phyloP scores from a whole-genome alignment of 2,329 filamentous ascomycete genomes.

The Colletotrichum cuscutae region DNA sequence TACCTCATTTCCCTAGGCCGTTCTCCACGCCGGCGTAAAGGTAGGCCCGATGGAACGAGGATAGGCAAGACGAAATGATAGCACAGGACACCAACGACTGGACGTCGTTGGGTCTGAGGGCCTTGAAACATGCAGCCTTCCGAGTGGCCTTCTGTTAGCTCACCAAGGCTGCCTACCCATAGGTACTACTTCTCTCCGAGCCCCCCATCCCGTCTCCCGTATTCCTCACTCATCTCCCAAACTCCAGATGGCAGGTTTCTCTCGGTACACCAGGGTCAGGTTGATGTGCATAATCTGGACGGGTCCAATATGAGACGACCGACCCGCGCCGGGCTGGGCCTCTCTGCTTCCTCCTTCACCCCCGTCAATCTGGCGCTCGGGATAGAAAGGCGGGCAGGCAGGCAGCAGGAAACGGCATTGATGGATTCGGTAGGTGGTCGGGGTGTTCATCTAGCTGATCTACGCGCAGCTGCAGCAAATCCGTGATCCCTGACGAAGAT shows the following conservation, averaged over 20 bases:
- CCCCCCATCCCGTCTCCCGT: neutral
- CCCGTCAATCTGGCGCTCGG: neutral
- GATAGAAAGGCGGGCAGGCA: too few relatives aligned
- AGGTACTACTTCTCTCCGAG: too few relatives aligned
- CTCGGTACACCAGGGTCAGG: neutral
- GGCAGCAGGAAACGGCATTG: neutral
- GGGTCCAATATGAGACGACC: conserved; percentile 5
- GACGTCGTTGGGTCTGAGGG: neutral
- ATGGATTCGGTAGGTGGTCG: neutral
- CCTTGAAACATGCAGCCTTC: conserved; percentile 20
- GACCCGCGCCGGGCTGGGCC: neutral
- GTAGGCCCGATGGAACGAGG: neutral
- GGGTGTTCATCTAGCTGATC: neutral
- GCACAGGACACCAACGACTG: neutral
- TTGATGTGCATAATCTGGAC: conserved; percentile 5
- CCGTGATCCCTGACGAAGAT: conserved; percentile 26
- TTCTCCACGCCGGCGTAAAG: neutral
- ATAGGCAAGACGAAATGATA: neutral
- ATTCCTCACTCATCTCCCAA: neutral
- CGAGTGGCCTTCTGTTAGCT: neutral
- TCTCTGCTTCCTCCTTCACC: neutral
- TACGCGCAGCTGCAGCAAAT: neutral
- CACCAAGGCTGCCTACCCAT: too few relatives aligned
- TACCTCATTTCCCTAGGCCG: too few relatives aligned
- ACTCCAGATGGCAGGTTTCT: neutral